phyloP scores from a whole-genome alignment of 179 eudicot genomes.

The Carnegiea gigantea region DNA sequence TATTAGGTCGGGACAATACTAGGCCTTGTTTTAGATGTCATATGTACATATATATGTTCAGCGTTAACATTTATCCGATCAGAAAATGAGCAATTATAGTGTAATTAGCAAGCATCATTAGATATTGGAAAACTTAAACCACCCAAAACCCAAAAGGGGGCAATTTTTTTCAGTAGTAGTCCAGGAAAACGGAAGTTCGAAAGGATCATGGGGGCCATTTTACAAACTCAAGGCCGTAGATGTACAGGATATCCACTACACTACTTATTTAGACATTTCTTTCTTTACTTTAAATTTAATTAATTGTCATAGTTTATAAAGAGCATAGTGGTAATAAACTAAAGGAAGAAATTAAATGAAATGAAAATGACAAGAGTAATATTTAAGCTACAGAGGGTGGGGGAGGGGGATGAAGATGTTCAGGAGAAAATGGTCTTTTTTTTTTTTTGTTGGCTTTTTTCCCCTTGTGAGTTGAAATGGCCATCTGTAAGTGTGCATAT shows the following conservation, averaged over 20 bases:
- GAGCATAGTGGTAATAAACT: not conserved
- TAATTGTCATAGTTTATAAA: not conserved
- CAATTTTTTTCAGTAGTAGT: not conserved
- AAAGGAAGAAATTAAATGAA: not conserved
- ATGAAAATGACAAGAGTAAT: too few relatives aligned
- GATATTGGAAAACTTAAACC: not conserved
- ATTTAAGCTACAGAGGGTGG: too few relatives aligned
- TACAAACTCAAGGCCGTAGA: not conserved
- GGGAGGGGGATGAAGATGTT: not conserved
- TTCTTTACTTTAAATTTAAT: not conserved
- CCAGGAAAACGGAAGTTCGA: not conserved
- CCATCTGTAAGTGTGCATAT: not conserved
- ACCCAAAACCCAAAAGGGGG: not conserved
- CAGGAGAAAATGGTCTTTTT: not conserved
- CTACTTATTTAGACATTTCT: not conserved
- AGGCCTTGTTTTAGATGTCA: too few relatives aligned
- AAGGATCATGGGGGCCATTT: not conserved
- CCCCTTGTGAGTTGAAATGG: not conserved
- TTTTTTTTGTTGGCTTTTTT: not conserved
- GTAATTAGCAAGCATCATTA: too few relatives aligned
- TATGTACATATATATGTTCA: too few relatives aligned
- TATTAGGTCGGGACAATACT: too few relatives aligned
- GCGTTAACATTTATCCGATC: not conserved
- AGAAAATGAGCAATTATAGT: not conserved
- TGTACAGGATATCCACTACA: not conserved